Conservation (phyloP, 305 asterid genomes). For the Solanum hybrid region DNA sequence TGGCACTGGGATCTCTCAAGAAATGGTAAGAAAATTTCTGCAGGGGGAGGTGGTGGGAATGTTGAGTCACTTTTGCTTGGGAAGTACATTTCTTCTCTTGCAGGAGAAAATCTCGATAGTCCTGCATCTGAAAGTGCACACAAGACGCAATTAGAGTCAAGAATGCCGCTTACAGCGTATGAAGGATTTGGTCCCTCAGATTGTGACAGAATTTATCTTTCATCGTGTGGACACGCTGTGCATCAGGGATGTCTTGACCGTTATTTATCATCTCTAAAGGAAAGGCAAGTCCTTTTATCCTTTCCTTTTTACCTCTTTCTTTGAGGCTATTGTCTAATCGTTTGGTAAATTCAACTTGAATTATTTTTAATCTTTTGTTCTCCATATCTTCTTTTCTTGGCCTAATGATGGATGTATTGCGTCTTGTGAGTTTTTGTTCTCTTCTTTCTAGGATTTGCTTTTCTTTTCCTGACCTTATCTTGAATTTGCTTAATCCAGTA, state of each 20-base stretch:
- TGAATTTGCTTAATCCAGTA: not conserved
- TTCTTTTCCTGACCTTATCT: not conserved
- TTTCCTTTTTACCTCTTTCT: not conserved
- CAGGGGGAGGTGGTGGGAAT: slow-evolving; percentile 18
- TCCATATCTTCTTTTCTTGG: not conserved
- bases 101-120: slow-evolving; percentile 43
- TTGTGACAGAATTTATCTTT: slow-evolving; percentile 68
- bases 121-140: slow-evolving; percentile 43
- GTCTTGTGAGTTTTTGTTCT: not conserved
- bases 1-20: slow-evolving; percentile 16
- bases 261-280: slow-evolving; percentile 75
- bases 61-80: slow-evolving; percentile 58
- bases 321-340: not conserved
- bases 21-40: slow-evolving; percentile 18
- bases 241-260: slow-evolving; percentile 96
- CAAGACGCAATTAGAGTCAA: slow-evolving; percentile 23
- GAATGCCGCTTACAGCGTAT: slow-evolving; percentile 23
- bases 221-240: slow-evolving; percentile 99
- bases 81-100: slow-evolving; percentile 66
- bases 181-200: slow-evolving; percentile 61
- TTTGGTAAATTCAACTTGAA: not conserved
- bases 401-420: not conserved
- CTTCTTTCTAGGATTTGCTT: not conserved
- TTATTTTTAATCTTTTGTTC: not conserved
- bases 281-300: slow-evolving; percentile 46